A percentile compares a stretch with the other conserved stretches of the same genome.
These are phyloP conservation scores for Phaffia australis DNA, from an alignment of 768 basidiomycete genomes.

Conservation along the genomic window DNA sequence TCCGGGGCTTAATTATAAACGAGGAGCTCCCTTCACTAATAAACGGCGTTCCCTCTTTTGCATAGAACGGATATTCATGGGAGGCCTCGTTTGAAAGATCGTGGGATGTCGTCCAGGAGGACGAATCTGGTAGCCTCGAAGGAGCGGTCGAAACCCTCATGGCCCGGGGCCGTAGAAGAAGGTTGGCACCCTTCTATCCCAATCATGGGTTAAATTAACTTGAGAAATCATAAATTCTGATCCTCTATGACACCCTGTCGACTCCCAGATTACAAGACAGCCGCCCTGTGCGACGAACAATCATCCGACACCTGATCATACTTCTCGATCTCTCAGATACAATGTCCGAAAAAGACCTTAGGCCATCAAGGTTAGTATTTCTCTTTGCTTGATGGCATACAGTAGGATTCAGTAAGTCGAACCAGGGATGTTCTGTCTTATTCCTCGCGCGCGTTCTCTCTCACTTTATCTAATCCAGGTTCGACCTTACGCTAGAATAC, in stretches of 20 bases:
- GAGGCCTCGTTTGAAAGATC: conserved; percentile 87
- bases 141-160: conserved; percentile 80
- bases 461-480: conserved; percentile 41
- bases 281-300: conserved; percentile 78
- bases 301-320: conserved; percentile 88
- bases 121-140: conserved; percentile 82
- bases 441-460: not conserved
- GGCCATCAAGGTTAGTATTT: conserved; percentile 52
- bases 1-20: no score
- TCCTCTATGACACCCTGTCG: no score
- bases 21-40: not conserved
- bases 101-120: conserved; percentile 96
- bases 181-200: conserved; percentile 44
- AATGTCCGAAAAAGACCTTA: conserved; percentile 93
- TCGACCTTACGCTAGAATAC: conserved; percentile 81
- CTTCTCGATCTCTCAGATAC: conserved; percentile 81
- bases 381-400: no score
- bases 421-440: not conserved
- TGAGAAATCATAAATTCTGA: conserved; percentile 27
- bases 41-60: not conserved
- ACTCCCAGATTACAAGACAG: conserved; percentile 51
- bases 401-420: no score
- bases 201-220: no score
- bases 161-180: conserved; percentile 68
- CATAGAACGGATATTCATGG: conserved; percentile 59